These are phyloP conservation scores for Trichosphaerium sp. DNA, from an alignment of 78 protist genomes.

Conservation along the genomic window DNA sequence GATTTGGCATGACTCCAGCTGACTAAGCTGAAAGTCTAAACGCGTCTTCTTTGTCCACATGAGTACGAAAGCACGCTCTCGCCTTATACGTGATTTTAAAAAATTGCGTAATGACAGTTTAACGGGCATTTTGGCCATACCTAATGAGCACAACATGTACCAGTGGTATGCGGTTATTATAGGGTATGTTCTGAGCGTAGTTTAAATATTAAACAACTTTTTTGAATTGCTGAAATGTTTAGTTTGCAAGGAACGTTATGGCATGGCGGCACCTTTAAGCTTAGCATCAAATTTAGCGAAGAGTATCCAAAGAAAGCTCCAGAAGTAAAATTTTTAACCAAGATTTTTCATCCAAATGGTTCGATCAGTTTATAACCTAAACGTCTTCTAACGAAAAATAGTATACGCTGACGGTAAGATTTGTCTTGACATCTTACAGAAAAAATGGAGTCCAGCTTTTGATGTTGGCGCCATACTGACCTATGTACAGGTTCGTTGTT, in stretches of 20 bases:
- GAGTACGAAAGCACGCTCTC: constrained; percentile 72
- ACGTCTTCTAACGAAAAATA: constrained; percentile 8
- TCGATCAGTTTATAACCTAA: neutral
- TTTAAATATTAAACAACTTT: neutral
- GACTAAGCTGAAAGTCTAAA: too few species aligned
- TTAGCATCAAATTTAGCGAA: constrained; percentile 87
- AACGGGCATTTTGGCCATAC: constrained; percentile 84
- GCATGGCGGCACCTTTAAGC: constrained; percentile 98
- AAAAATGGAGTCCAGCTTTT: constrained; percentile 97
- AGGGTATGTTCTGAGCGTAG: constrained; percentile 60
- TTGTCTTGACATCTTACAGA: constrained; percentile 98
- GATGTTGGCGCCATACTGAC: constrained; percentile 98
- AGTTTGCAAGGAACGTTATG: constrained; percentile 84
- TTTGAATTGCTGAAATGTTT: neutral
- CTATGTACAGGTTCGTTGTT: constrained; percentile 78
- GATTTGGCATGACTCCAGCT: too few species aligned
- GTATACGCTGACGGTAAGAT: constrained; percentile 97
- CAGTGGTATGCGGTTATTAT: constrained; percentile 98
- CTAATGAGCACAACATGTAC: constrained; percentile 83
- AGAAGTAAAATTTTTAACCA: constrained; percentile 83
- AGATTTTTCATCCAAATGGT: constrained; percentile 96
- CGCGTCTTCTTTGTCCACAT: too few species aligned
- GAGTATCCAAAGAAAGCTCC: constrained; percentile 99
- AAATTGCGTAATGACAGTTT: constrained; percentile 88
- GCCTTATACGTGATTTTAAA: constrained; percentile 91